Conservation (phyloP, 2,329 filamentous ascomycete genomes). For the Cadophora sp. region DNA sequence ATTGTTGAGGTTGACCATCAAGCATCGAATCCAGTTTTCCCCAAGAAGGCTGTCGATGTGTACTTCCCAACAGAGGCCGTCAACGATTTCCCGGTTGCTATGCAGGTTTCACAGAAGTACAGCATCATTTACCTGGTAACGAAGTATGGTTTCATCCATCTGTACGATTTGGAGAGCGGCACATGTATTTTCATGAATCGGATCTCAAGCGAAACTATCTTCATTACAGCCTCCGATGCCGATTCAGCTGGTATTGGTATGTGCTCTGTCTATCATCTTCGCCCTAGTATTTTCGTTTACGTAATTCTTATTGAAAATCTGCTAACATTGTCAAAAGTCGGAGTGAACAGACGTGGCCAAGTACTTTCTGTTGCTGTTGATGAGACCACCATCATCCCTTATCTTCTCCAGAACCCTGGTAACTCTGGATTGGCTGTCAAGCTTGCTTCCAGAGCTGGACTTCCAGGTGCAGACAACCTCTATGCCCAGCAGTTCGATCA, state of each 20-base stretch:
- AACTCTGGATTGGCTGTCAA: constrained; percentile 95
- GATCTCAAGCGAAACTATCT: constrained; percentile 98
- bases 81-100: constrained; percentile 97
- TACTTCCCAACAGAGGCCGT: constrained; percentile 96
- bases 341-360: constrained; percentile 97
- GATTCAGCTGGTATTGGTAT: constrained; percentile 77
- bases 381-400: constrained; percentile 89
- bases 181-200: constrained; percentile 99
- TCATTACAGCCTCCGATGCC: constrained; percentile 86
- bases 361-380: constrained; percentile 94
- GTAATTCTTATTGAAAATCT: neutral
- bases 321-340: constrained; percentile 54
- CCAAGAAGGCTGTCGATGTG: constrained; percentile 96
- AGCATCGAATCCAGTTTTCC: constrained; percentile 85
- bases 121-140: constrained; percentile 97
- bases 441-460: constrained; percentile 90
- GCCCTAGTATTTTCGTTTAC: neutral
- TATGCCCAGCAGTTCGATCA: constrained; percentile 94
- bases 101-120: constrained; percentile 97
- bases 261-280: neutral
- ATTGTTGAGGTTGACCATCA: constrained; percentile 97
- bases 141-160: constrained; percentile 98
- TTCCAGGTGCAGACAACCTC: constrained; percentile 92
- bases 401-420: constrained; percentile 94
- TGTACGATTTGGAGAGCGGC: constrained; percentile 96